These are phyloP conservation scores for Biscutella auriculata DNA, from an alignment of 441 rosid species.

Conservation along the genomic window DNA sequence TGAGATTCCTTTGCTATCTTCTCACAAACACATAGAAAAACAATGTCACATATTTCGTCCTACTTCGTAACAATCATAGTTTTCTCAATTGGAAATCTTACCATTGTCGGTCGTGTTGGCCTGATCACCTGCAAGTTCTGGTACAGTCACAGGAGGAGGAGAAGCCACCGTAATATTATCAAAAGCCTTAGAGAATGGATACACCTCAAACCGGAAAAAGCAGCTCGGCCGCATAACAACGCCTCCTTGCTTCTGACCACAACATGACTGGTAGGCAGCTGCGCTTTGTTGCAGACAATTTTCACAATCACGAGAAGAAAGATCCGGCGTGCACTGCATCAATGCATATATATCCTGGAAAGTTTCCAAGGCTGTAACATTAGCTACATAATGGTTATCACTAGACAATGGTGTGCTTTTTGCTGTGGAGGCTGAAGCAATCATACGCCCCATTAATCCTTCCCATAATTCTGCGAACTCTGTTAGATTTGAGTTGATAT, in stretches of 20 bases:
- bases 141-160: slow-evolving; percentile 1
- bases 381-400: slow-evolving; percentile 13
- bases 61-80: neutral
- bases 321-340: slow-evolving; percentile 35
- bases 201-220: slow-evolving; percentile 25
- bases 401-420: slow-evolving; percentile 4
- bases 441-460: slow-evolving; percentile 2
- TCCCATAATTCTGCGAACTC: slow-evolving; percentile 14
- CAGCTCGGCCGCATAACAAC: slow-evolving; percentile 27
- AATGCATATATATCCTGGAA: slow-evolving; percentile 19
- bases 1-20: slow-evolving; percentile 12
- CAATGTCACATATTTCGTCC: neutral
- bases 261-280: neutral
- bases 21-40: neutral
- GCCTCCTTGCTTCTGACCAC: slow-evolving; percentile 22
- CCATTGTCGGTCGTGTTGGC: neutral
- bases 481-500: neutral
- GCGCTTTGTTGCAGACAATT: slow-evolving; percentile 14
- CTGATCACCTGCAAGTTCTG: neutral
- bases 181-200: slow-evolving; percentile 9
- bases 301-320: slow-evolving; percentile 19
- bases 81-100: neutral
- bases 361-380: neutral
- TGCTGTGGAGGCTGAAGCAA: slow-evolving; percentile 14
- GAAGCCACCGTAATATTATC: neutral